Percentiles rank a stretch among this genome's conserved stretches.
phyloP scores from a whole-genome alignment of 1,139 yeast genomes.

The Taphrina wiesneri region DNA sequence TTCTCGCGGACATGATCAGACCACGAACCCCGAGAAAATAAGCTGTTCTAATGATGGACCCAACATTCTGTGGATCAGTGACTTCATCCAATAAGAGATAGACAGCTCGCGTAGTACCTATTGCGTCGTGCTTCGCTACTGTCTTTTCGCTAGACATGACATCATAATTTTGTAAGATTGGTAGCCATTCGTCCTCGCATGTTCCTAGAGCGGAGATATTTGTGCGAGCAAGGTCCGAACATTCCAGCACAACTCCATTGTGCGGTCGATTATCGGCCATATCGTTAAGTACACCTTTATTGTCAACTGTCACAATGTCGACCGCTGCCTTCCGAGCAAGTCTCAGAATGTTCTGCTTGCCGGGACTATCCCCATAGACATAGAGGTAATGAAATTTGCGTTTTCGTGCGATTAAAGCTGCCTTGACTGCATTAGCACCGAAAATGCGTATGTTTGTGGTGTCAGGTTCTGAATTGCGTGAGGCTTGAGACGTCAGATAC shows the following conservation, averaged over 20 bases:
- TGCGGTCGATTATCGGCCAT: constrained; percentile 20
- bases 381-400: not conserved
- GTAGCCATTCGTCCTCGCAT: not conserved
- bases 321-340: constrained; percentile 1
- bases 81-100: constrained; percentile 43
- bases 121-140: not conserved
- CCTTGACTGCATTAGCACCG: constrained; percentile 19
- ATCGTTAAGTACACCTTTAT: constrained; percentile 5
- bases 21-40: constrained; percentile 84
- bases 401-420: constrained; percentile 13
- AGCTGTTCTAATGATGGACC: constrained; percentile 81
- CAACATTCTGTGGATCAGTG: constrained; percentile 87
- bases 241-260: constrained; percentile 20
- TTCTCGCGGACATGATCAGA: constrained; percentile 63
- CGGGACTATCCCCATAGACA: not conserved
- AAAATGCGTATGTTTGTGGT: not conserved
- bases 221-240: not conserved
- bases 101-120: not conserved
- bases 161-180: constrained; percentile 9
- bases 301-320: constrained; percentile 6
- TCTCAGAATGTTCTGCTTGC: not conserved
- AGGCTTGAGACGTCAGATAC: not conserved
- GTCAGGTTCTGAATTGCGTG: not conserved
- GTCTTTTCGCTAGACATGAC: not conserved
- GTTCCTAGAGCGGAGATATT: constrained; percentile 1